A percentile compares a stretch with the other conserved stretches of the same genome.
Conservation (phyloP, 2,329 filamentous ascomycete genomes). For the Akanthomyces muscarius region DNA sequence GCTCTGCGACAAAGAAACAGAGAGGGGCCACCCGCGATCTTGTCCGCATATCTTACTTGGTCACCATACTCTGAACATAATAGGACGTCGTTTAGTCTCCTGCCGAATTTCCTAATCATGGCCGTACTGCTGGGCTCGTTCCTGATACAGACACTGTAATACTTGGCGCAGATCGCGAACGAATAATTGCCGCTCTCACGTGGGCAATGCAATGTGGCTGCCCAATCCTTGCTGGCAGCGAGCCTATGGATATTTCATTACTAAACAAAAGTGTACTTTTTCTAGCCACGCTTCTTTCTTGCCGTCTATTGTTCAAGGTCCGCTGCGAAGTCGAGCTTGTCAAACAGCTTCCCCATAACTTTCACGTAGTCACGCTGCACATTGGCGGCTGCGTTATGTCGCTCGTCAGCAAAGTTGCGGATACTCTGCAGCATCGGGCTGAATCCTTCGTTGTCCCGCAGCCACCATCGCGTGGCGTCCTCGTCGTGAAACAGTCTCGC, state of each 20-base stretch:
- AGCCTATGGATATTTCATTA: not conserved
- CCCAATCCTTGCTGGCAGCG: not conserved
- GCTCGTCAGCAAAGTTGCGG: slow-evolving; percentile 75
- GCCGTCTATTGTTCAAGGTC: slow-evolving; percentile 14
- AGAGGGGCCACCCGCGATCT: too few relatives aligned
- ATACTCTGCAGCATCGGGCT: slow-evolving; percentile 70
- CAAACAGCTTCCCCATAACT: slow-evolving; percentile 72
- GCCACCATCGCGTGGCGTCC: slow-evolving; percentile 79
- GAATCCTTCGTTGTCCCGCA: slow-evolving; percentile 75
- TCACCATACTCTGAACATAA: too few relatives aligned
- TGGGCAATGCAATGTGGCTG: not conserved
- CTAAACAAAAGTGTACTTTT: not conserved
- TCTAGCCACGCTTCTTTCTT: not conserved
- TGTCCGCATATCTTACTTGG: too few relatives aligned
- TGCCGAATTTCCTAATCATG: too few relatives aligned
- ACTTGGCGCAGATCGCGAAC: too few relatives aligned
- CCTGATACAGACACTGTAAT: too few relatives aligned
- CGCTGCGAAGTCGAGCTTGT: slow-evolving; percentile 43
- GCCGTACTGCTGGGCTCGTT: too few relatives aligned
- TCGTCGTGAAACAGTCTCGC: slow-evolving; percentile 69
- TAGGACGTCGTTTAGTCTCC: too few relatives aligned
- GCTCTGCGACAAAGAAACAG: not conserved
- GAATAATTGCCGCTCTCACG: not conserved
- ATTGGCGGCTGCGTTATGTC: slow-evolving; percentile 57
- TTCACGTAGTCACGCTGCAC: slow-evolving; percentile 62